A percentile compares a stretch with the other conserved stretches of the same genome.
These are phyloP conservation scores for Aureobasidium sp. DNA, from an alignment of 2,329 filamentous ascomycete species.

Conservation along the genomic window DNA sequence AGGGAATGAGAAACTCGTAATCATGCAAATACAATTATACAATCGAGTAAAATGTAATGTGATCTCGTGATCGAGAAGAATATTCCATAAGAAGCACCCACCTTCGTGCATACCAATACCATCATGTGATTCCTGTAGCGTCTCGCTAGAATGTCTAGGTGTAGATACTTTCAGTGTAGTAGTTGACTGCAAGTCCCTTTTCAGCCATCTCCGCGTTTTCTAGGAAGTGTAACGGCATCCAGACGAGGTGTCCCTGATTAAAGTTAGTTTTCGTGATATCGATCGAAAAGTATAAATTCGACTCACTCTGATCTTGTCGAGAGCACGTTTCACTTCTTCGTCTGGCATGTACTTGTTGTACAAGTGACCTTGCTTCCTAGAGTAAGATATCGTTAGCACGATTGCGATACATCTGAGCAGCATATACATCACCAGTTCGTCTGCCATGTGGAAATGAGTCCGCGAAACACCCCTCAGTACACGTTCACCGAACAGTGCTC, in stretches of 20 bases:
- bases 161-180: conserved; percentile 80
- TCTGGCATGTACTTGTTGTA: conserved; percentile 72
- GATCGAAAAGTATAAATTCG: neutral
- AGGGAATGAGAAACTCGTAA: neutral
- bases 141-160: conserved; percentile 41
- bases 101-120: neutral
- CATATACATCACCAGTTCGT: neutral
- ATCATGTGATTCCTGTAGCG: neutral
- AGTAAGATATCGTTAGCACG: neutral
- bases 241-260: conserved; percentile 71
- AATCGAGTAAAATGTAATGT: neutral
- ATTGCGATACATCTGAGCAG: neutral
- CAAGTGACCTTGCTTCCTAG: conserved; percentile 69
- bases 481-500: neutral
- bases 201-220: conserved; percentile 84
- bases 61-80: neutral
- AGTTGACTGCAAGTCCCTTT: conserved; percentile 76
- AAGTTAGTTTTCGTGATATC: neutral
- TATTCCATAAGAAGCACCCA: neutral
- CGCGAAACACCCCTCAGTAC: neutral
- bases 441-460: neutral
- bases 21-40: neutral
- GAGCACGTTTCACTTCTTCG: conserved; percentile 63
- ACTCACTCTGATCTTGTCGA: conserved; percentile 56
- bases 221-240: conserved; percentile 89